phyloP scores from a whole-genome alignment of 2,329 filamentous ascomycete species.

The Hymenoscyphus infarciens region DNA sequence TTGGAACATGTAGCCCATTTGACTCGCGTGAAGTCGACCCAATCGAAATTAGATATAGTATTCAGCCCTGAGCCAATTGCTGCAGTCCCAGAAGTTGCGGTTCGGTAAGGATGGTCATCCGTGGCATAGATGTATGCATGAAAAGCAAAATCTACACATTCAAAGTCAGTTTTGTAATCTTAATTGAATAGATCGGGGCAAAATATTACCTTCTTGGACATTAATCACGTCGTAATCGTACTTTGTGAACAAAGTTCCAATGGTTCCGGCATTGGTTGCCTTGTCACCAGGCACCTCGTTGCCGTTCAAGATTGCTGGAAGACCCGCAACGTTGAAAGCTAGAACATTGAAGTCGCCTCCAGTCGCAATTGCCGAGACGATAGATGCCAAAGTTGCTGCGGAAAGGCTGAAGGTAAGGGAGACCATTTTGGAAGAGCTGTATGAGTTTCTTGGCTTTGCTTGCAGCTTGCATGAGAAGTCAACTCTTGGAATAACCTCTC shows the following conservation, averaged over 20 bases:
- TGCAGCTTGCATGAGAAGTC: not conserved
- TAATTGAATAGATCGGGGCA: not conserved
- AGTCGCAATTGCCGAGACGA: conserved; percentile 27
- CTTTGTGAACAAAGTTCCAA: conserved; percentile 54
- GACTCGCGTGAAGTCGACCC: conserved; percentile 51
- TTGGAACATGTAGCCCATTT: conserved; percentile 59
- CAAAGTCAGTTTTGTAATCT: not conserved
- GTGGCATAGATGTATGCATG: conserved; percentile 60
- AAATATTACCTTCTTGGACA: conserved; percentile 50
- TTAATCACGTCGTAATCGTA: conserved; percentile 61
- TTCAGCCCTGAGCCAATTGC: conserved; percentile 62
- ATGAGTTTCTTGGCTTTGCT: not conserved
- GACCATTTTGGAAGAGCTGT: conserved; percentile 8
- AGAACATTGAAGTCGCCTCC: conserved; percentile 49
- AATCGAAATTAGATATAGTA: conserved; percentile 56
- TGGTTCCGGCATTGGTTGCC: conserved; percentile 50
- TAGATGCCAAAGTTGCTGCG: conserved; percentile 17
- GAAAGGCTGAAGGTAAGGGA: conserved; percentile 15
- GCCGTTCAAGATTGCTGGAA: conserved; percentile 52
- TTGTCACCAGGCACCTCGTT: conserved; percentile 63
- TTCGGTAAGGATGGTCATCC: conserved; percentile 57
- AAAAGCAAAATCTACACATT: conserved; percentile 59
- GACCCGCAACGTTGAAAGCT: conserved; percentile 58
- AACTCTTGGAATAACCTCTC: not conserved
- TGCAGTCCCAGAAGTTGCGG: conserved; percentile 61